Evolutionary conservation across 2,329 filamentous ascomycete species (phyloP).

Genomic region (Pochonia chlamydosporia): DNA sequence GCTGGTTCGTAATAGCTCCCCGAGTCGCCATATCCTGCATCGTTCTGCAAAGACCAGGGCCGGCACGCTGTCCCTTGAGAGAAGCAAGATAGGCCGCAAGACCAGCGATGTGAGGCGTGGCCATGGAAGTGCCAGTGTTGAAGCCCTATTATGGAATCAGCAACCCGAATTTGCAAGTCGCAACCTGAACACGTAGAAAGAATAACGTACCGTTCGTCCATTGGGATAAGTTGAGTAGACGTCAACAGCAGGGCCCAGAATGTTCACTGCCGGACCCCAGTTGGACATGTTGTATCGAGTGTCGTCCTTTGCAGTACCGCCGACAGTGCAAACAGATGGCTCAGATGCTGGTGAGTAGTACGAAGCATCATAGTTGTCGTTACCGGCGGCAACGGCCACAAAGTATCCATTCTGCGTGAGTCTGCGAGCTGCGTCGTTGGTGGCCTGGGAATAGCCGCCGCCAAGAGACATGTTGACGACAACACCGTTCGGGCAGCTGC

Average conservation of each 20-base stretch:
- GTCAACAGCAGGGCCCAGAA: constrained; percentile 49
- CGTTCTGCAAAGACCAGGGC: constrained; percentile 13
- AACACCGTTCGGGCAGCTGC: constrained; percentile 31
- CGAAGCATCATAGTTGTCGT: constrained; percentile 37
- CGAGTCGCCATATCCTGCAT: constrained; percentile 5
- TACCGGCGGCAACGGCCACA: constrained; percentile 46
- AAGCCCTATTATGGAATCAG: no score
- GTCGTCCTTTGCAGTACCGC: constrained; percentile 35
- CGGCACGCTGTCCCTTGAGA: constrained; percentile 23
- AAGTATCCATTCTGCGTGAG: constrained; percentile 37
- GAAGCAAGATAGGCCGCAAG: constrained; percentile 39
- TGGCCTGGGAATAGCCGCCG: constrained; percentile 31
- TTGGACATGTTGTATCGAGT: constrained; percentile 43
- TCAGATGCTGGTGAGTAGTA: constrained; percentile 42
- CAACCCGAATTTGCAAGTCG: no score
- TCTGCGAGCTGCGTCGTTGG: constrained; percentile 39
- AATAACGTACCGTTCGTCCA: constrained; percentile 38
- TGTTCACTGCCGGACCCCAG: constrained; percentile 41
- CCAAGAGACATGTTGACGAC: constrained; percentile 49
- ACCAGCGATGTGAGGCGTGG: constrained; percentile 36
- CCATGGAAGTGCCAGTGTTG: constrained; percentile 40
- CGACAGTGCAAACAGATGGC: constrained; percentile 44
- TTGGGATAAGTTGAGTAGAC: no score
- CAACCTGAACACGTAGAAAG: constrained; percentile 40
- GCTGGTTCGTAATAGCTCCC: constrained; percentile 18